Percentiles rank a stretch among this genome's conserved stretches.
Evolutionary conservation across 1,284 basidiomycete genomes (phyloP).

Genomic region (Neonothopanus nambi): DNA sequence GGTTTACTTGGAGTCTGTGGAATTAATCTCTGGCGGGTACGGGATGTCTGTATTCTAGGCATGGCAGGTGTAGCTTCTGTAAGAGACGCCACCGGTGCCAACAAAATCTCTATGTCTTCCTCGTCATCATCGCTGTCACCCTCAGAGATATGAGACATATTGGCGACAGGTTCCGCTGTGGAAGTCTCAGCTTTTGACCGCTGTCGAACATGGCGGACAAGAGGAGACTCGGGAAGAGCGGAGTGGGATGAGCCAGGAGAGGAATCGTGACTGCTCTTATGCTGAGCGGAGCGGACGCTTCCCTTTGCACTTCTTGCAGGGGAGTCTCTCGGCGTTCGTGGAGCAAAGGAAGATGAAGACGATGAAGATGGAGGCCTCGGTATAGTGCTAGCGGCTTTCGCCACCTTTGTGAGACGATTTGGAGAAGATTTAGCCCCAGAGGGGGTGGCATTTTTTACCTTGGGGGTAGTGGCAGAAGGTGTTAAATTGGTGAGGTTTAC

Average conservation of each 20-base stretch:
- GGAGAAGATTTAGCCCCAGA: constrained; percentile 44
- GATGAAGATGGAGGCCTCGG: constrained; percentile 62
- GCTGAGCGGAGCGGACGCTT: constrained; percentile 25
- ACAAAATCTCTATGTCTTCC: constrained; percentile 67
- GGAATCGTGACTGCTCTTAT: constrained; percentile 22
- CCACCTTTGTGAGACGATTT: constrained; percentile 53
- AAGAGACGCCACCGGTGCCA: constrained; percentile 62
- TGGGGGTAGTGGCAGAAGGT: constrained; percentile 45
- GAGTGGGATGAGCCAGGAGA: constrained; percentile 20
- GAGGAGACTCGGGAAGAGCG: constrained; percentile 48
- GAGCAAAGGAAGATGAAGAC: constrained; percentile 48
- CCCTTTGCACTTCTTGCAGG: constrained; percentile 22
- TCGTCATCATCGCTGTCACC: constrained; percentile 61
- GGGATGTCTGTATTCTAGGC: constrained; percentile 52
- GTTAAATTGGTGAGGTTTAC: constrained; percentile 51
- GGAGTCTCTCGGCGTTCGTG: constrained; percentile 54
- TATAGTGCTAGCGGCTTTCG: constrained; percentile 48
- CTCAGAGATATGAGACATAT: constrained; percentile 54
- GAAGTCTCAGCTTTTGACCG: constrained; percentile 28
- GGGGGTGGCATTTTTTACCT: constrained; percentile 35
- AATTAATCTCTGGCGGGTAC: constrained; percentile 30
- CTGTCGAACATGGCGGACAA: constrained; percentile 43
- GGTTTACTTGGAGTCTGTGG: constrained; percentile 57
- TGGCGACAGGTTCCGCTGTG: constrained; percentile 26
- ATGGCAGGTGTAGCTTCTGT: constrained; percentile 75